Conservation (phyloP, 352 stramenopile species). For the Globisporangium abappressorium region DNA sequence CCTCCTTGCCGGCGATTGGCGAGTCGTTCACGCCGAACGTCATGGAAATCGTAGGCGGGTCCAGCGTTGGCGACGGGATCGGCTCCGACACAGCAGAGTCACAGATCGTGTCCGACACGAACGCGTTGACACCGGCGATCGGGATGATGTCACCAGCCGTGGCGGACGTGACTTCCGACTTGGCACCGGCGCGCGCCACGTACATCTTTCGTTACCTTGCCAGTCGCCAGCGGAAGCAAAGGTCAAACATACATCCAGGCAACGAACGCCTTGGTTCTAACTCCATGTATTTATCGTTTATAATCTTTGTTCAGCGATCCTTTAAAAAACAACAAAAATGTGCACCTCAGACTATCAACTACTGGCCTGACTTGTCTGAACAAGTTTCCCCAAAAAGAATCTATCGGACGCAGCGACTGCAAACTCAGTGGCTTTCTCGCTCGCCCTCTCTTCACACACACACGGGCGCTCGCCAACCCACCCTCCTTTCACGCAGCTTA, state of each 20-base stretch:
- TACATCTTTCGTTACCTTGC: constrained; percentile 89
- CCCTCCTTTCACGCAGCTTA: not conserved
- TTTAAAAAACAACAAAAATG: constrained; percentile 5
- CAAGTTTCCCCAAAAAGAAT: not conserved
- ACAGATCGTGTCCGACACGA: constrained; percentile 90
- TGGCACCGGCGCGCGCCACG: constrained; percentile 71
- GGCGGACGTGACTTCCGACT: constrained; percentile 86
- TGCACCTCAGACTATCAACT: not conserved
- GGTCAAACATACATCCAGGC: not conserved
- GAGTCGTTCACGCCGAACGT: constrained; percentile 98
- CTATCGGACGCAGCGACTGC: not conserved
- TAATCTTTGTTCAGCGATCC: constrained; percentile 6
- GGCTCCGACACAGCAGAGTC: constrained; percentile 66
- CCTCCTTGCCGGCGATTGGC: constrained; percentile 94
- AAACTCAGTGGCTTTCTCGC: not conserved
- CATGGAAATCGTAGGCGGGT: constrained; percentile 97
- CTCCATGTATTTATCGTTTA: not conserved
- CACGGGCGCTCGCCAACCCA: not conserved
- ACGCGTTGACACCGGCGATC: constrained; percentile 91
- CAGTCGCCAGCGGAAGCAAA: constrained; percentile 40
- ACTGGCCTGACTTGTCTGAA: not conserved
- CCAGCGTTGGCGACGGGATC: constrained; percentile 93
- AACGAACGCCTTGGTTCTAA: not conserved
- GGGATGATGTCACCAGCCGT: constrained; percentile 96
- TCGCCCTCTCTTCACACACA: not conserved